phyloP scores from a whole-genome alignment of 108 stramenopile genomes.

The Cyclotella cryptica region DNA sequence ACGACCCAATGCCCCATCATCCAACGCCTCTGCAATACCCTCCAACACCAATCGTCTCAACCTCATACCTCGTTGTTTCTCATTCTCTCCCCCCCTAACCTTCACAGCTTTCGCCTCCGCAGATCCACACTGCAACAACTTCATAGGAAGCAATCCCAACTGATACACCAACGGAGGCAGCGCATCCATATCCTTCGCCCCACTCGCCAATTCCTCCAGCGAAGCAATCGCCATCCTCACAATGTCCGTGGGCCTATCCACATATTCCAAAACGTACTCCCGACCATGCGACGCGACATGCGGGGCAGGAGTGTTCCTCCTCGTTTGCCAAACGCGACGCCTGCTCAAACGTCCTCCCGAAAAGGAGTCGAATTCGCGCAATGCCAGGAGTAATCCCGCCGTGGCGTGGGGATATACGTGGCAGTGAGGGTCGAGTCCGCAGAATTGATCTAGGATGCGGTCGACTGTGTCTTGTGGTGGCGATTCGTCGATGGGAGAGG shows the following conservation, averaged over 20 bases:
- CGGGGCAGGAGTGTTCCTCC: not conserved
- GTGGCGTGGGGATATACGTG: not conserved
- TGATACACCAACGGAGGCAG: conserved; percentile 57
- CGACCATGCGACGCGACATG: too few relatives aligned
- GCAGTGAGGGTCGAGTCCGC: conserved; percentile 3
- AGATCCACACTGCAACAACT: not conserved
- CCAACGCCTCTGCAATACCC: conserved; percentile 42
- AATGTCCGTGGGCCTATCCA: conserved; percentile 40
- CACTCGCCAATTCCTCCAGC: not conserved
- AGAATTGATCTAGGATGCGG: conserved; percentile 35
- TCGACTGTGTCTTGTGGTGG: conserved; percentile 16
- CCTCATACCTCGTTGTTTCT: conserved; percentile 40
- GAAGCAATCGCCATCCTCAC: conserved; percentile 10
- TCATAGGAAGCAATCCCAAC: conserved; percentile 28
- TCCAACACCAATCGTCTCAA: conserved; percentile 36
- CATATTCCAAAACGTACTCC: conserved; percentile 21
- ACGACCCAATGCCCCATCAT: conserved; percentile 6
- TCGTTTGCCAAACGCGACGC: conserved; percentile 24
- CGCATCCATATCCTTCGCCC: conserved; percentile 22
- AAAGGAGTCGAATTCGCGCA: conserved; percentile 38
- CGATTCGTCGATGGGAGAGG: conserved; percentile 2
- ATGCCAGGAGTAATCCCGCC: conserved; percentile 21
- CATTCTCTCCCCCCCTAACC: conserved; percentile 21
- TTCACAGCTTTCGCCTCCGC: not conserved
- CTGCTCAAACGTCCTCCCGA: conserved; percentile 18